Evolutionary conservation across 2,329 filamentous ascomycete species (phyloP).

Genomic region (Penicillium paneum): DNA sequence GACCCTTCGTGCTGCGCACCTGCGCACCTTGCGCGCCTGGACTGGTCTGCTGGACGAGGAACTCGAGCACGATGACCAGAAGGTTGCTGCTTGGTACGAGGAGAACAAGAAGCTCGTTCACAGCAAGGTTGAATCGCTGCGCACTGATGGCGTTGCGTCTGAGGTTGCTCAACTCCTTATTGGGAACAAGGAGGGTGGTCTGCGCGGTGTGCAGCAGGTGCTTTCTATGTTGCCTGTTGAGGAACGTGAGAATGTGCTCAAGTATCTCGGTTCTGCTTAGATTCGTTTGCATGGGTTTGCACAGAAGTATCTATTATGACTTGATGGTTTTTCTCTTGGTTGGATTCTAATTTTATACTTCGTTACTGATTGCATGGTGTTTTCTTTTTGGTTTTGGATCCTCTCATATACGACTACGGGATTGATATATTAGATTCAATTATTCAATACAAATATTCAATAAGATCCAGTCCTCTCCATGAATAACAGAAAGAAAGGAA

Average conservation of each 20-base stretch:
- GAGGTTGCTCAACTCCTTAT: conserved; percentile 68
- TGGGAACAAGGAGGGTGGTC: conserved; percentile 64
- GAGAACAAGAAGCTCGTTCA: conserved; percentile 81
- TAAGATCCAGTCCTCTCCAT: not conserved
- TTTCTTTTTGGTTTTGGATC: conserved; percentile 3
- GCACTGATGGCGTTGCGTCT: conserved; percentile 67
- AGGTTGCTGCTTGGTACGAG: conserved; percentile 93
- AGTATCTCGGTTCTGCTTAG: conserved; percentile 43
- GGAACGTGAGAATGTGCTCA: conserved; percentile 81
- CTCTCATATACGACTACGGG: not conserved
- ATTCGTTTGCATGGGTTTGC: not conserved
- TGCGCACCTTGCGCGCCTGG: conserved; percentile 79
- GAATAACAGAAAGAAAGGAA: no score
- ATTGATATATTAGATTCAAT: not conserved
- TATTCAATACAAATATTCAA: not conserved
- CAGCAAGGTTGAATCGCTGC: conserved; percentile 79
- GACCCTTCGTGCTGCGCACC: conserved; percentile 60
- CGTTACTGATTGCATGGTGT: conserved; percentile 15
- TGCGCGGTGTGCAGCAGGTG: conserved; percentile 83
- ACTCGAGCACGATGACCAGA: conserved; percentile 75
- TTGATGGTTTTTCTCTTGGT: conserved; percentile 15
- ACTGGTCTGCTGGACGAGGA: conserved; percentile 63
- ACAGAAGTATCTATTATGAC: conserved; percentile 13
- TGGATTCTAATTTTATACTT: not conserved
- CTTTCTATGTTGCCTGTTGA: conserved; percentile 81